Evolutionary conservation across 148 eudicot genomes (phyloP), one percentile per base, ranked within the genome.

Genomic region (Simmondsia chinensis): DNA sequence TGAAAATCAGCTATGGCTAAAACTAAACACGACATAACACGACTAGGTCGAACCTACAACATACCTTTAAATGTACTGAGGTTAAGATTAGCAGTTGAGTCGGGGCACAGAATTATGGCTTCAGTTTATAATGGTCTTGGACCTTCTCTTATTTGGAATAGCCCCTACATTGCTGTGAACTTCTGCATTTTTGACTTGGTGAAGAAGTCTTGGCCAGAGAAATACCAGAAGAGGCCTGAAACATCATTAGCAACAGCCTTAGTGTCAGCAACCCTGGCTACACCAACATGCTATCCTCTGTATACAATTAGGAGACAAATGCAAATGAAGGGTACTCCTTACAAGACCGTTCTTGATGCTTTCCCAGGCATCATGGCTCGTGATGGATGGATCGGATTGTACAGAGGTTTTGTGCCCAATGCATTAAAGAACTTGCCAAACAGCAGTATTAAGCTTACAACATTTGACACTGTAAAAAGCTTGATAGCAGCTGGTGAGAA

Each of bases 131-230:
- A 57, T 60, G 97, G 97, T 65, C 83, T 91, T 33, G 97, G 87
- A 25, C 97, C 97, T 54, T 85, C 97, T 67, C 84, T 91, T 46
- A 73, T 91, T n/a, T 74, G 87, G 94, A 48, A 85, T 91, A 72
- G 97, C 95, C 97, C 97, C 59, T 91, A 85, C 64, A 85, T 91
- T 67, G 97, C 95, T 59, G 85, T 89, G 63, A 89, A 89, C 72
- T 89, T 89, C 56, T 89, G 95, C 66, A 64, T 85, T 38, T 91
- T 91, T 82, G 88, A 91, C 88, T 76, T 91, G 75, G 78, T 89
- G 58, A 85, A 89, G 68, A 89, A 89, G 67, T 74, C 97, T 61
- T 68, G 84, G 65, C 97, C 97, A 2, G 94, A 89, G 59, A 76
- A 76, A 63, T 82, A 75, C 41, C 87, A 79, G 49, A 79, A 89